Evolutionary conservation across 352 stramenopile genomes (phyloP).

Genomic region (Pythium rhizo-oryzae): DNA sequence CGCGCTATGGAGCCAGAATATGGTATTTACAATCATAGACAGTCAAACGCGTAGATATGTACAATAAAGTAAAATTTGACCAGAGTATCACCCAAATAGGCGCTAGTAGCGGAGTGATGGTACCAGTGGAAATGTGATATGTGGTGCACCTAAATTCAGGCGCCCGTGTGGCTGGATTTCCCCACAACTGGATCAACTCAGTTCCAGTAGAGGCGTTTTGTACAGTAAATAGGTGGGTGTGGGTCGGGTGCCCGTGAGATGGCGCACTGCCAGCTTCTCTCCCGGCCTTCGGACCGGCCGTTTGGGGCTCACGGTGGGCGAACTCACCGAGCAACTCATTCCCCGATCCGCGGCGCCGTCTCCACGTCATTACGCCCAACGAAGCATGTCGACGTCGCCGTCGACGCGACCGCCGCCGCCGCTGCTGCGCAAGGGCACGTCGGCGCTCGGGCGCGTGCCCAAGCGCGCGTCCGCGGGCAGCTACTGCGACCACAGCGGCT

Average conservation of each 20-base stretch:
- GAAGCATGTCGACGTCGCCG: neutral
- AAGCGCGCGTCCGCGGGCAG: slow-evolving; percentile 22
- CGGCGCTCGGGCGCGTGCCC: slow-evolving; percentile 20
- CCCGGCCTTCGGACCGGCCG: neutral
- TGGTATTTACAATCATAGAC: too few species aligned
- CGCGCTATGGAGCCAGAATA: neutral
- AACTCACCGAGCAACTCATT: too few species aligned
- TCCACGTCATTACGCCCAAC: too few species aligned
- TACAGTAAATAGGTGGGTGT: neutral
- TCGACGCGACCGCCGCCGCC: neutral
- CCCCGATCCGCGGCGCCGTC: too few species aligned
- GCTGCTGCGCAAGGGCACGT: slow-evolving; percentile 18
- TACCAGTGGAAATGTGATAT: neutral
- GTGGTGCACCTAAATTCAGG: slow-evolving; percentile 1
- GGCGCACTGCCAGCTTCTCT: slow-evolving; percentile 6
- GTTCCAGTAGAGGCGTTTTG: neutral
- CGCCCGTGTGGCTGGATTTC: neutral
- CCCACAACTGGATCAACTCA: neutral
- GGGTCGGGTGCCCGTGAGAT: slow-evolving; percentile 1
- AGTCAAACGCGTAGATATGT: too few species aligned
- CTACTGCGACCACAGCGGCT: slow-evolving; percentile 81
- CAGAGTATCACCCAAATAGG: neutral
- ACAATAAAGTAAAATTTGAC: neutral
- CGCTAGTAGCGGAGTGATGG: neutral
- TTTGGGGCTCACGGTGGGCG: neutral